Evolutionary conservation across 768 basidiomycete species (phyloP), one percentile per base, ranked within the genome.

Genomic region (Cyclocybe cylindracea): DNA sequence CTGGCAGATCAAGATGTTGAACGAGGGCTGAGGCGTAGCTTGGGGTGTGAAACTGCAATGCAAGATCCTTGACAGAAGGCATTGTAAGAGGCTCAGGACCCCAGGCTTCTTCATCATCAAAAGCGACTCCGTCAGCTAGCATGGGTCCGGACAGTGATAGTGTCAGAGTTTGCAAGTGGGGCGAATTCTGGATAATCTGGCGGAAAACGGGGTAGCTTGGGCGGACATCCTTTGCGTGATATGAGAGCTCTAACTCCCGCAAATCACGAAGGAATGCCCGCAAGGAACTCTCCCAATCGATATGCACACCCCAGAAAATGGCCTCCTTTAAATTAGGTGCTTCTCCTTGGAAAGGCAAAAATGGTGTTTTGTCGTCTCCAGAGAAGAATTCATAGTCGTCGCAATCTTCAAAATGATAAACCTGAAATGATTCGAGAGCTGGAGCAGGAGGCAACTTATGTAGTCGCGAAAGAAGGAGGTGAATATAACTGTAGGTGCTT

Each of bases 251-350:
- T 16, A 90, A 62, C 11, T 79, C 75, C 18, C 57, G 61, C 29
- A 90, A 68, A 10, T 71, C 74, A 13, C 60, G 55, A 19, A 86
- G 70, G 57, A 81, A 73, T 7, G 65, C 51, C 16, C 74, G 62
- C 11, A 75, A 70, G 33, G 72, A 56, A n/a, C 41, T 69, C 31
- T 76, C 70, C 89, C 89, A 91, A 50, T 84, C 77, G 33, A 90
- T 65, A 54, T 87, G 87, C 4, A 89, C 83, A 36, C 86, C 87
- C 83, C 84, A 87, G 24, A 91, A 70, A 8, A 71, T 69, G 33
- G 82, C 65, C 4, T 67, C 59, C 14, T 63, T 67, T 10, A 91
- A 69, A 7, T 70, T 74, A 1, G 89, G 89, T 13, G 75, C 75
- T 19, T 78, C 75, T 2, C 79, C 74, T 48, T 80, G 73, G 59